Evolutionary conservation across 169 alveolate genomes (phyloP).

Genomic region (Perkinsus marinus): DNA sequence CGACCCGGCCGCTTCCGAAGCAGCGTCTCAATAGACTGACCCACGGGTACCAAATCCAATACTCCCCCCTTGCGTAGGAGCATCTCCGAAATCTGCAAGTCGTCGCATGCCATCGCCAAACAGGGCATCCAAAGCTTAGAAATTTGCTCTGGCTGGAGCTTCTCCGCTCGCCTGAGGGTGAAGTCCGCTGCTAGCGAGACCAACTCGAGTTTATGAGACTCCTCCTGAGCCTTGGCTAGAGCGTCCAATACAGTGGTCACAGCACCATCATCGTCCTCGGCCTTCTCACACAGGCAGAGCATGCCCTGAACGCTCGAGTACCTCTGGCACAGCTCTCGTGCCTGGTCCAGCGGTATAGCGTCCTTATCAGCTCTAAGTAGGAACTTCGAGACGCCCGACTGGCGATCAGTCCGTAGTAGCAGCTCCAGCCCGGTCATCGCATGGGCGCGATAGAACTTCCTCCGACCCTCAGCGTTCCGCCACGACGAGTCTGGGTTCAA

Average conservation of each 20-base stretch:
- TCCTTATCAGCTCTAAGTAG: not conserved
- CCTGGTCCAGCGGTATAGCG: not conserved
- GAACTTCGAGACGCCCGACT: not conserved
- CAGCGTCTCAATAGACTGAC: not conserved
- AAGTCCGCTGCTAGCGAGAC: not conserved
- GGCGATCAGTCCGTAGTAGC: not conserved
- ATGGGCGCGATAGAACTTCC: not conserved
- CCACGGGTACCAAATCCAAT: not conserved
- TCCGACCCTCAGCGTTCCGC: not conserved
- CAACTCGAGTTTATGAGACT: not conserved
- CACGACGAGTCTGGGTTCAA: not conserved
- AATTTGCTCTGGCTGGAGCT: not conserved
- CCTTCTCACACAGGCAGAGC: not conserved
- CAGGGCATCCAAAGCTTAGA: not conserved
- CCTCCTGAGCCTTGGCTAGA: not conserved
- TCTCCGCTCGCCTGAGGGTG: not conserved
- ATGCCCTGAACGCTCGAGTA: not conserved
- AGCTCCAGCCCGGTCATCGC: not conserved
- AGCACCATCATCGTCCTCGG: not conserved
- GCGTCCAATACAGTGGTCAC: not conserved
- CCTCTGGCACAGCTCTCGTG: not conserved
- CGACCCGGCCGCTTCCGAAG: not conserved
- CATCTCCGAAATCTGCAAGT: not conserved
- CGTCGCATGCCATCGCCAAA: not conserved
- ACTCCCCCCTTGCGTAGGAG: not conserved